Base-by-base conservation (phyloP, 495 filamentous ascomycete species). In the Jackrogersella multiformis region DNA sequence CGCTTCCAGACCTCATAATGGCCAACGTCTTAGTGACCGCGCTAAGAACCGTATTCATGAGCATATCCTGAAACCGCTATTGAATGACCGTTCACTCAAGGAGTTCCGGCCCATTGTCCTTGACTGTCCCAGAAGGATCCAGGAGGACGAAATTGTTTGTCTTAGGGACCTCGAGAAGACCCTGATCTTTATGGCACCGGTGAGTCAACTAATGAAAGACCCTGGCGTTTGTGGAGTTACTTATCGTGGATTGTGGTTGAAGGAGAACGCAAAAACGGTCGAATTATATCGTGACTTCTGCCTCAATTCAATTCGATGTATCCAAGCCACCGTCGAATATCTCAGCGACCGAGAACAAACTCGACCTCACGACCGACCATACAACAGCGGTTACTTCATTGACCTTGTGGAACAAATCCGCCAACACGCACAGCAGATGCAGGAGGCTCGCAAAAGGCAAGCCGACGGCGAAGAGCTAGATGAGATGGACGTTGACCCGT, bases 371-470 rank as follows among this genome's bases (percentile, higher is more conserved):
- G 94, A 98, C 75, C 87, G 88, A 58, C 92, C 92, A 32, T 98
- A 97, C 81, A 92, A 86, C 85, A 90, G 88, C 83, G 88, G 88
- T 64, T 98, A 98, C 81, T 97, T 97, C 71, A 87, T 97, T 73
- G 94, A 98, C 81, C 89, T 97, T 56, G 85, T 94, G 72, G 90
- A 92, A 69, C 92, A 97, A 86, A 89, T 92, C 56, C 86, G 86
- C 71, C 85, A 88, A 56, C 91, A 92, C 83, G 90, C 89, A 34
- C 76, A 80, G 59, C 81, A 84, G 54, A 78, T 87, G 54, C 78
- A 80, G 56, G 83, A 81, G 63, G 75, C 78, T 54, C 81, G 84
- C 69, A 79, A 82, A 53, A 83, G 79, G 58, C 71, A 76, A 51
- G 77, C 65, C 23, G 77, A 76, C 20, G 81, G 80, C 8, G 79